A percentile compares a stretch with the other conserved stretches of the same genome.
These are phyloP conservation scores for Flagelloscypha sp. DNA, from an alignment of 768 basidiomycete species.

Conservation along the genomic window DNA sequence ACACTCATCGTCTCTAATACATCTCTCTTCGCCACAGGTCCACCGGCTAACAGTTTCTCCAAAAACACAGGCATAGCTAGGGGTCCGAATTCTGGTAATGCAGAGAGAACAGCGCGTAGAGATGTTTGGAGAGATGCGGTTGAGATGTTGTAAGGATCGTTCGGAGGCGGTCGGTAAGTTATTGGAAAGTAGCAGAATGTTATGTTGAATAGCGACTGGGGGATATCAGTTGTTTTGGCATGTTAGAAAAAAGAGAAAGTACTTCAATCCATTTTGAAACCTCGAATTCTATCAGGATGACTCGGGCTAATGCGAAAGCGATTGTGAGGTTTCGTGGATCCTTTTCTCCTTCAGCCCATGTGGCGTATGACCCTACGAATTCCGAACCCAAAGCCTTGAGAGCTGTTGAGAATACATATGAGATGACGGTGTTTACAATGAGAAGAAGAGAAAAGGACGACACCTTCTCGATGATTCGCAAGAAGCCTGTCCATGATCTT, in stretches of 20 bases:
- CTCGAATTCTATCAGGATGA: slow-evolving; percentile 84
- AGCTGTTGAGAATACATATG: slow-evolving; percentile 35
- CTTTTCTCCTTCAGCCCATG: slow-evolving; percentile 90
- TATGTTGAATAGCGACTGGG: slow-evolving; percentile 84
- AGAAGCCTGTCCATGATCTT: slow-evolving; percentile 72
- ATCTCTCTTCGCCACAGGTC: slow-evolving; percentile 82
- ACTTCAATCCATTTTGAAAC: slow-evolving; percentile 72
- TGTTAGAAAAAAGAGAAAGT: slow-evolving; percentile 6
- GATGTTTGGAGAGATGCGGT: slow-evolving; percentile 74
- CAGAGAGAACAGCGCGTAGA: slow-evolving; percentile 47
- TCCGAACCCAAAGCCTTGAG: slow-evolving; percentile 62
- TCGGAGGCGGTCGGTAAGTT: slow-evolving; percentile 87
- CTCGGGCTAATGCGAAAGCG: slow-evolving; percentile 82
- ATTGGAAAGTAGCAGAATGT: slow-evolving; percentile 99
- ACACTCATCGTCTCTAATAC: slow-evolving; percentile 67
- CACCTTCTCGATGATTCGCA: slow-evolving; percentile 60
- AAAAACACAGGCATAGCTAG: slow-evolving; percentile 83
- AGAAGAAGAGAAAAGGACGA: slow-evolving; percentile 10
- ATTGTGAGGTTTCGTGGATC: slow-evolving; percentile 91
- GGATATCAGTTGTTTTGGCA: background rate
- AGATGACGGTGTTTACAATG: background rate
- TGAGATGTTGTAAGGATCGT: slow-evolving; percentile 90
- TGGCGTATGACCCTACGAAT: slow-evolving; percentile 71
- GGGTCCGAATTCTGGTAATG: slow-evolving; percentile 75
- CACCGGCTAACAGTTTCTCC: slow-evolving; percentile 83